Percentiles rank a stretch among this genome's conserved stretches.
Conservation (phyloP, 1,139 yeast genomes). For the Taphrina populina region DNA sequence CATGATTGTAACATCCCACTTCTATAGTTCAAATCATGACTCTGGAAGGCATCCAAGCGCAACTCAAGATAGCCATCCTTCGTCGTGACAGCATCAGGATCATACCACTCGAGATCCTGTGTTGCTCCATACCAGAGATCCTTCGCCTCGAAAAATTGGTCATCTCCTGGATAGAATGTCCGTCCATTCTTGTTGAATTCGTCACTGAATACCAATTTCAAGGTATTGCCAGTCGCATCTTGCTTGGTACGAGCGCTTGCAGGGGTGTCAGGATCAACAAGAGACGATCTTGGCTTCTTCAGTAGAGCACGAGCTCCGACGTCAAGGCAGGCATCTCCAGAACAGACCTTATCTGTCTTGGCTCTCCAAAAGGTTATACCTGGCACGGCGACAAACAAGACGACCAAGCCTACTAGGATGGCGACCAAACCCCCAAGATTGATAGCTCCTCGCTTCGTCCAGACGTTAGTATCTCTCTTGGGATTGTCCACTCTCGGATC, state of each 20-base stretch:
- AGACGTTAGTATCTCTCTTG: conserved; percentile 29
- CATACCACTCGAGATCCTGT: conserved; percentile 81
- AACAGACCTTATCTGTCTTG: conserved; percentile 18
- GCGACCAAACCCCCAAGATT: conserved; percentile 35
- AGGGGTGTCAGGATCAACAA: conserved; percentile 83
- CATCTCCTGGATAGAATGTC: conserved; percentile 78
- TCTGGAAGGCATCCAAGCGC: conserved; percentile 70
- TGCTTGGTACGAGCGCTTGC: conserved; percentile 51
- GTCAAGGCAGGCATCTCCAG: conserved; percentile 11
- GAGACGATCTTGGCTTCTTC: conserved; percentile 49
- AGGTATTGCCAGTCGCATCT: conserved; percentile 57
- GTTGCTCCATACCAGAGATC: conserved; percentile 80
- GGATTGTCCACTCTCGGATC: conserved; percentile 32
- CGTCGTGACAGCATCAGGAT: conserved; percentile 76
- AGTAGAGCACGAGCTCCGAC: conserved; percentile 44
- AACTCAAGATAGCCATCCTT: conserved; percentile 62
- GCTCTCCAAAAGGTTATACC: conserved; percentile 35
- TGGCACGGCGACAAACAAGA: conserved; percentile 34
- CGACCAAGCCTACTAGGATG: conserved; percentile 27
- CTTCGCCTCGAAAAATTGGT: conserved; percentile 74
- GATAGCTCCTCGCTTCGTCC: conserved; percentile 34
- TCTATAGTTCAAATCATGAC: conserved; percentile 70
- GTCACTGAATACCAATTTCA: conserved; percentile 76
- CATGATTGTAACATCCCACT: conserved; percentile 84
- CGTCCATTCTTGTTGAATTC: conserved; percentile 82